Conservation (phyloP, 2,329 filamentous ascomycete species). For the Verticillium longisporum region DNA sequence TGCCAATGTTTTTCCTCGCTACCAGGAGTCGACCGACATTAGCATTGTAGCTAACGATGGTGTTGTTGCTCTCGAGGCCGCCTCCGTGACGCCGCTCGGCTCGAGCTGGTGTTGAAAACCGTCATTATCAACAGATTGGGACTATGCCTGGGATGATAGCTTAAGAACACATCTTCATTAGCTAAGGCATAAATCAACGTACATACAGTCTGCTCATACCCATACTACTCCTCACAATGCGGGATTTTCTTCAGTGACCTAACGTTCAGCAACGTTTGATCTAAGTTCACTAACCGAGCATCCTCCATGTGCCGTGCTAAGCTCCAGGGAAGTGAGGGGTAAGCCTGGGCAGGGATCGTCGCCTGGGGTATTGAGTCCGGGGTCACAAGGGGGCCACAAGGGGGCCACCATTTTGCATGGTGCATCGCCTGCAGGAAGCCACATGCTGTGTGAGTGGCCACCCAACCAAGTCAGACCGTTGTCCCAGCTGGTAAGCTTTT, state of each 20-base stretch:
- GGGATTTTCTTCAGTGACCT: neutral
- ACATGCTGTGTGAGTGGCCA: neutral
- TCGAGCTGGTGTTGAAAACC: constrained; percentile 11
- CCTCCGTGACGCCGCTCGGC: constrained; percentile 11
- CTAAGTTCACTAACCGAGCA: neutral
- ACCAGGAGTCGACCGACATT: constrained; percentile 18
- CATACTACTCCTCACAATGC: neutral
- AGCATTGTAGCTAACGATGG: constrained; percentile 9
- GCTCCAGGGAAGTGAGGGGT: neutral
- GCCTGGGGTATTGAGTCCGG: neutral
- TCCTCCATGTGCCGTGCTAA: neutral
- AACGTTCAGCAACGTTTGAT: neutral
- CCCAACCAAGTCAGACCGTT: neutral
- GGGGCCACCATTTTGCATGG: neutral
- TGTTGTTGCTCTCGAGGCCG: constrained; percentile 3
- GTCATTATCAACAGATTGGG: too few species aligned
- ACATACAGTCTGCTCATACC: neutral
- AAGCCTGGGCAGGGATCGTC: neutral
- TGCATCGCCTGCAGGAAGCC: neutral
- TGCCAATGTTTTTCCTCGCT: constrained; percentile 17
- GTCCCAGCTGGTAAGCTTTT: neutral
- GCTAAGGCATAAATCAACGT: neutral
- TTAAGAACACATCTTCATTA: neutral
- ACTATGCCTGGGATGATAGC: too few species aligned
- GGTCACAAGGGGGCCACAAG: neutral